These are phyloP conservation scores for Zea mays DNA, from an alignment of 176 grass and related monocot genomes.

Conservation along the genomic window Zm-B73-REFERENCE-NAM-5.0 NC_050103.1:165516501-165517000, in stretches of 20 bases:
- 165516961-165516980: conserved; percentile 81
- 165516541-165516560: conserved; percentile 85
- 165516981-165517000: conserved; percentile 85
- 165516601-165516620: conserved; percentile 81
- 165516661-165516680: conserved; percentile 57
- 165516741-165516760: conserved; percentile 60
- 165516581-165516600: conserved; percentile 94
- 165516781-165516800: conserved; percentile 70
- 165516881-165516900: conserved; percentile 2
- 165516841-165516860: conserved; percentile 44
- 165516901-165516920: not conserved
- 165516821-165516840: conserved; percentile 60
- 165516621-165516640: conserved; percentile 70
- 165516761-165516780: conserved; percentile 75
- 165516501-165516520: conserved; percentile 81
- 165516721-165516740: conserved; percentile 63
- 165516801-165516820: conserved; percentile 64
- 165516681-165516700: conserved; percentile 59
- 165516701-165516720: conserved; percentile 65
- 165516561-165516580: conserved; percentile 79
- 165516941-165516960: not conserved
- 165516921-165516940: not conserved
- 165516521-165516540: conserved; percentile 70
- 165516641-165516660: conserved; percentile 62
- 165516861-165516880: not conserved